Evolutionary conservation across 176 grass and related monocot genomes (phyloP).

Genomic region (Eragrostis curvula): DNA sequence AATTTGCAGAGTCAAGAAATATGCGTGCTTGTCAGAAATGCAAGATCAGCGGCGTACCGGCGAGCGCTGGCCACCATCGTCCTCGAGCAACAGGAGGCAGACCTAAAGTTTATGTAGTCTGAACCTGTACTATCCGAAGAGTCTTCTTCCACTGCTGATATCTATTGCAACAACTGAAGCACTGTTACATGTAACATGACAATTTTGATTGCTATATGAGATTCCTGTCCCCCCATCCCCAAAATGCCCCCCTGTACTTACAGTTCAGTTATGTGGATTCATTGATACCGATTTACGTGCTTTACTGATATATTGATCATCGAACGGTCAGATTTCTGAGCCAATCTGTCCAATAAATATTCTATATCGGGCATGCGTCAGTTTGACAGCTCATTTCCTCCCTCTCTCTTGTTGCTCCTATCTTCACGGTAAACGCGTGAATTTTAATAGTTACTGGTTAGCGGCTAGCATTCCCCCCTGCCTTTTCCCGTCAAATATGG

Average conservation of each 20-base stretch:
- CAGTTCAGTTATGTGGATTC: too few species aligned
- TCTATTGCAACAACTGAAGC: slow-evolving; percentile 2
- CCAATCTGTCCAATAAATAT: background rate
- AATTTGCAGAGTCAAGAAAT: slow-evolving; percentile 48
- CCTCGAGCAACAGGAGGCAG: slow-evolving; percentile 66
- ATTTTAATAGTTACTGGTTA: background rate
- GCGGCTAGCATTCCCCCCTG: background rate
- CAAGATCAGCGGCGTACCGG: slow-evolving; percentile 62
- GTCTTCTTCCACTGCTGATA: background rate
- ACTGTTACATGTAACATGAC: background rate
- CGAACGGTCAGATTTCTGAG: background rate
- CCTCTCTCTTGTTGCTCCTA: background rate
- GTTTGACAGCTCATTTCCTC: background rate
- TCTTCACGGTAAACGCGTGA: background rate
- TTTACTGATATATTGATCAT: background rate
- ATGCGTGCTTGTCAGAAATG: slow-evolving; percentile 73
- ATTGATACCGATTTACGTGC: too few species aligned
- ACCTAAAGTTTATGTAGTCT: slow-evolving; percentile 65
- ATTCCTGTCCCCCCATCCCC: background rate
- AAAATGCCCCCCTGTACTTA: too few species aligned
- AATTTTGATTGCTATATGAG: background rate
- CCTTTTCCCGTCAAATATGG: slow-evolving; percentile 13
- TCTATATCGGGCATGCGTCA: background rate
- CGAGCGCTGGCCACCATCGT: slow-evolving; percentile 66
- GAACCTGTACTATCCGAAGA: background rate